Evolutionary conservation across 2,329 filamentous ascomycete genomes (phyloP).

Genomic region (Ilyonectria mors-panacis): DNA sequence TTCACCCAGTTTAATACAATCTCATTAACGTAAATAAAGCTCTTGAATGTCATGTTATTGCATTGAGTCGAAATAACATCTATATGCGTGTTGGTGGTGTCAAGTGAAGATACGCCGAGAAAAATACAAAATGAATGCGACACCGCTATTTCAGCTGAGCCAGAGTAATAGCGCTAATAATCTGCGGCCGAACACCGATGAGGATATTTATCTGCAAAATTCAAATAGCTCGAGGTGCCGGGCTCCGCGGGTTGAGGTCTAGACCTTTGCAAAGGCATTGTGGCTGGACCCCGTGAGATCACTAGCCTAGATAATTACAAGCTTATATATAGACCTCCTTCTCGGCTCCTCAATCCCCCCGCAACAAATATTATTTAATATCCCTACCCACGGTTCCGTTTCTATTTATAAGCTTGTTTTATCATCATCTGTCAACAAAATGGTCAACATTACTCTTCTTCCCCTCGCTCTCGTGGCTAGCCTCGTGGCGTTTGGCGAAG

Average conservation of each 20-base stretch:
- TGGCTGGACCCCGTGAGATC: constrained; percentile 10
- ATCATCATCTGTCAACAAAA: not conserved
- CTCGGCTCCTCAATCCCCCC: not conserved
- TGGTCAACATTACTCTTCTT: constrained; percentile 29
- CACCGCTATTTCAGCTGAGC: not conserved
- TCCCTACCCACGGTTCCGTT: not conserved
- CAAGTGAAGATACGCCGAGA: not conserved
- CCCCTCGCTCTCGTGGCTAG: constrained; percentile 27
- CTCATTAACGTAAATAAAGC: not conserved
- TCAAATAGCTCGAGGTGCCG: not conserved
- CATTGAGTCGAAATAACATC: not conserved
- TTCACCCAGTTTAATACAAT: not conserved
- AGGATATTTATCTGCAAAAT: not conserved
- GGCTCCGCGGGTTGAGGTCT: constrained; percentile 2
- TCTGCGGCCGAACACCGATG: constrained; percentile 6
- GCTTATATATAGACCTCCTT: constrained; percentile 20
- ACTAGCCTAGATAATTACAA: constrained; percentile 3
- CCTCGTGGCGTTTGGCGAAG: constrained; percentile 28
- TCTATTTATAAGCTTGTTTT: not conserved
- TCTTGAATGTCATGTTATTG: not conserved
- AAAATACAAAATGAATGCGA: not conserved
- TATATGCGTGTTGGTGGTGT: not conserved
- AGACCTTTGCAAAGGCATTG: constrained; percentile 10
- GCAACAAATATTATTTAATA: not conserved
- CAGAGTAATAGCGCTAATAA: constrained; percentile 2